phyloP scores from a whole-genome alignment of 306 rosid genomes.

The Inga oerstediana region DNA sequence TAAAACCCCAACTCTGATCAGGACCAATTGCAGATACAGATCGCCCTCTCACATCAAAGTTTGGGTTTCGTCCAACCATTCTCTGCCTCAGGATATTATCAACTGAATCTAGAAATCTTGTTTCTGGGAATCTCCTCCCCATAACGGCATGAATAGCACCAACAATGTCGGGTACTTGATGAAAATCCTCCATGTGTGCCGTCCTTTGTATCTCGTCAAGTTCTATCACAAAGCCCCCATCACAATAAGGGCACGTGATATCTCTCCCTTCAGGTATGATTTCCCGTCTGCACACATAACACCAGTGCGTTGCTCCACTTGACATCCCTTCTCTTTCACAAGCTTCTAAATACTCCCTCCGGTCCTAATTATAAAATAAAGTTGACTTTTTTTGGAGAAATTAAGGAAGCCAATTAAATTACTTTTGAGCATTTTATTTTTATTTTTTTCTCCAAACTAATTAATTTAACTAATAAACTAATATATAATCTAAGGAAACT shows the following conservation, averaged over 20 bases:
- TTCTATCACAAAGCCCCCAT: slow-evolving; percentile 58
- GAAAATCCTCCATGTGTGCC: slow-evolving; percentile 34
- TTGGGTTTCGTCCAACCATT: slow-evolving; percentile 50
- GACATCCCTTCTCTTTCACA: slow-evolving; percentile 42
- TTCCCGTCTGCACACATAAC: slow-evolving; percentile 50
- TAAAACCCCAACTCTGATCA: slow-evolving; percentile 45
- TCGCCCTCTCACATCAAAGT: slow-evolving; percentile 43
- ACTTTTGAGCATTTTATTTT: no score
- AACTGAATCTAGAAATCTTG: slow-evolving; percentile 43
- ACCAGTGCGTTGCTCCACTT: slow-evolving; percentile 62
- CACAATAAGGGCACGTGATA: slow-evolving; percentile 57
- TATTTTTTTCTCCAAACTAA: no score
- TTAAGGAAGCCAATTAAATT: no score
- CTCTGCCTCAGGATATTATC: slow-evolving; percentile 47
- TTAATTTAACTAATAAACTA: no score
- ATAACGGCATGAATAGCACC: slow-evolving; percentile 46
- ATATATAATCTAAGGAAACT: no score
- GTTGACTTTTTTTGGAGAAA: no score
- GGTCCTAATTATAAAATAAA: no score
- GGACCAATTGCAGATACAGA: slow-evolving; percentile 29
- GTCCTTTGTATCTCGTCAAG: slow-evolving; percentile 32
- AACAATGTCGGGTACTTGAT: slow-evolving; percentile 39
- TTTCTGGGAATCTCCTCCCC: slow-evolving; percentile 48
- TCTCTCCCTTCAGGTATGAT: slow-evolving; percentile 42
- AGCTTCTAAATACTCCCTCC: not conserved